Base-by-base conservation (phyloP, 2,329 filamentous ascomycete genomes). In the Aureobasidium vineae region DNA sequence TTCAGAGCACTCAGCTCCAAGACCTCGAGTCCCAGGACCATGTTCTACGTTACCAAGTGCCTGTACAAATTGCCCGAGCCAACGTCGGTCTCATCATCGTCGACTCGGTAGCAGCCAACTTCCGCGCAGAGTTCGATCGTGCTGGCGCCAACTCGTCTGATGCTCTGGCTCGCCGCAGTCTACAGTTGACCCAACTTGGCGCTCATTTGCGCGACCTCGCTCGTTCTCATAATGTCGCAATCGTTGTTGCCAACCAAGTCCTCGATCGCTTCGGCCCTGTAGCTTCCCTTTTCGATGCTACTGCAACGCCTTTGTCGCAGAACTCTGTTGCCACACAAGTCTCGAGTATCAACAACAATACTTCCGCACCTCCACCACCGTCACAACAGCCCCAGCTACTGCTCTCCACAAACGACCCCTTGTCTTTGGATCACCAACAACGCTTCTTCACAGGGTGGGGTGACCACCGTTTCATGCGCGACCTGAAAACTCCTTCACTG, bases 371-470 rank as follows among this genome's bases (percentile, higher is more conserved):
- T 3, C 54, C 60, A 6, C 57, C 63, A 26, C 59, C 54, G 6
- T 66, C 65, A 1, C 68, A 66, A 36, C 64, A 60, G 8, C 43
- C 43, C 2, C 41, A 26, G 1, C 21, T 49, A 16, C 7, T 49
- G 74, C 77, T 75, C 40, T 78, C 75, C 52, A 83, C 74, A 54
- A 77, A 73, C 68, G 82, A 86, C 15, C 86, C 88, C 0, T 82
- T 97, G 43, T 84, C 86, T 38, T 85, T 97, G 10, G 89, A 96
- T 72, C 90, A 97, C 77, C 94, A 98, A 77, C 92, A 97, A 76
- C 86, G 90, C 50, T 97, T 93, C 86, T 96, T 97, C 78, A 96
- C 93, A 4, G 93, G 95, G 69, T 97, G 95, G 94, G 92, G 94
- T 26, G 91, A 96, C 75, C 43, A 69, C 66, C 13, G 67, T 66